Evolutionary conservation across 352 stramenopile species (phyloP).

Genomic region (Phytophthora meadii): DNA sequence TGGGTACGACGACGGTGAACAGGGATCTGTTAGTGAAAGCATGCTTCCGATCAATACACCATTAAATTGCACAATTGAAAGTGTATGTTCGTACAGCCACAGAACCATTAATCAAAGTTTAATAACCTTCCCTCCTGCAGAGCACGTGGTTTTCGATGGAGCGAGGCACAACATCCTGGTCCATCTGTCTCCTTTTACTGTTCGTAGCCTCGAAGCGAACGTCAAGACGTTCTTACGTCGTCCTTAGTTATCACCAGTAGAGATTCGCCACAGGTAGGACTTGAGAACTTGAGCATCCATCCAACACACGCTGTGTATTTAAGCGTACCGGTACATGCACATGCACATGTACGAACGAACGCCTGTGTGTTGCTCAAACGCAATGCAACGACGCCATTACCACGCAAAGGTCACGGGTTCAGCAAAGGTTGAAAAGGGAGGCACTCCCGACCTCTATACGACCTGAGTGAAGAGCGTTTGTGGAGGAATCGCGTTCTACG

Average conservation of each 20-base stretch:
- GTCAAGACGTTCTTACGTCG: no score
- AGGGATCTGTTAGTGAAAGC: conserved; percentile 9
- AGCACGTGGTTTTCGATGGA: conserved; percentile 12
- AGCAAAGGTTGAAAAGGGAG: conserved; percentile 1
- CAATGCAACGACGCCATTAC: conserved; percentile 14
- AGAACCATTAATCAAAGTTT: no score
- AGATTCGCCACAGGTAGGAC: no score
- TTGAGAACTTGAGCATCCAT: no score
- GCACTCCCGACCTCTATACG: conserved; percentile 7
- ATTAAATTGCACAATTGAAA: conserved; percentile 26
- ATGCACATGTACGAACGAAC: no score
- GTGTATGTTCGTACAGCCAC: conserved; percentile 11
- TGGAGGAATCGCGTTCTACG: conserved; percentile 20
- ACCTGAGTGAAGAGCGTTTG: conserved; percentile 4
- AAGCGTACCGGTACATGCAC: no score
- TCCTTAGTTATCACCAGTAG: no score
- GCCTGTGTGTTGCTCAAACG: no score
- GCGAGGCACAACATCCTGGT: not conserved
- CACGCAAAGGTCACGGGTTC: conserved; percentile 14
- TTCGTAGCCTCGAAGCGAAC: not conserved
- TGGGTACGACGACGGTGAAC: conserved; percentile 15
- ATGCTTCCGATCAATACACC: conserved; percentile 15
- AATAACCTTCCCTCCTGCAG: not conserved
- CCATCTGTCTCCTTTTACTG: conserved; percentile 14
- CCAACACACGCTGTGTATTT: no score